phyloP scores from a whole-genome alignment of 768 basidiomycete genomes.

The Pilatotrama ljubarskyi region DNA sequence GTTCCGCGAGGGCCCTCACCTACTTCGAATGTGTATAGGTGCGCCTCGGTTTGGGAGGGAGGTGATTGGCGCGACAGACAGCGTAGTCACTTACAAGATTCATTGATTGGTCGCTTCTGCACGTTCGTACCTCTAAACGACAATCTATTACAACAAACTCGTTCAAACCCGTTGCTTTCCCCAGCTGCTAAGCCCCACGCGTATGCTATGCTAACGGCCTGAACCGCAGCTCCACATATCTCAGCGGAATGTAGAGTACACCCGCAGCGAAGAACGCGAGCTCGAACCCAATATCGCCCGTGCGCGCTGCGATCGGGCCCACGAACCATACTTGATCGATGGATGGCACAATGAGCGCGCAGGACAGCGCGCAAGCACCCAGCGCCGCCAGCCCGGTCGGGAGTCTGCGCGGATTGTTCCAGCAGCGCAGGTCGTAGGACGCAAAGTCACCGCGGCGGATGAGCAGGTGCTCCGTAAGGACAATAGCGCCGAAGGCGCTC shows the following conservation, averaged over 20 bases:
- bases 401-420: constrained; percentile 54
- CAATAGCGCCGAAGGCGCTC: constrained; percentile 53
- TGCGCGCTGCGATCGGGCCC: constrained; percentile 62
- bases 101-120: too few relatives aligned
- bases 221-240: constrained; percentile 37
- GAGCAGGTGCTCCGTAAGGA: constrained; percentile 66
- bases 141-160: too few relatives aligned
- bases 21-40: too few relatives aligned
- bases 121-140: too few relatives aligned
- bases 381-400: constrained; percentile 67
- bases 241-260: constrained; percentile 54
- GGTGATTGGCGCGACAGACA: too few relatives aligned
- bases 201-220: constrained; percentile 23
- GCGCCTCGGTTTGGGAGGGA: too few relatives aligned
- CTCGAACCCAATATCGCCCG: constrained; percentile 75
- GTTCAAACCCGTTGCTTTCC: too few relatives aligned
- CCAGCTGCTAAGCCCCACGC: not conserved
- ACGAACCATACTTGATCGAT: constrained; percentile 74
- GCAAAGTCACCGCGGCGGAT: constrained; percentile 54
- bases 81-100: too few relatives aligned
- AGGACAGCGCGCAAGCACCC: constrained; percentile 48
- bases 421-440: constrained; percentile 50
- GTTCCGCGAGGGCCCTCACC: too few relatives aligned
- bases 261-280: constrained; percentile 52
- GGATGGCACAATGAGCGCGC: constrained; percentile 58